Conservation (phyloP, 116 monocot genomes). For the Iris pallida region DNA sequence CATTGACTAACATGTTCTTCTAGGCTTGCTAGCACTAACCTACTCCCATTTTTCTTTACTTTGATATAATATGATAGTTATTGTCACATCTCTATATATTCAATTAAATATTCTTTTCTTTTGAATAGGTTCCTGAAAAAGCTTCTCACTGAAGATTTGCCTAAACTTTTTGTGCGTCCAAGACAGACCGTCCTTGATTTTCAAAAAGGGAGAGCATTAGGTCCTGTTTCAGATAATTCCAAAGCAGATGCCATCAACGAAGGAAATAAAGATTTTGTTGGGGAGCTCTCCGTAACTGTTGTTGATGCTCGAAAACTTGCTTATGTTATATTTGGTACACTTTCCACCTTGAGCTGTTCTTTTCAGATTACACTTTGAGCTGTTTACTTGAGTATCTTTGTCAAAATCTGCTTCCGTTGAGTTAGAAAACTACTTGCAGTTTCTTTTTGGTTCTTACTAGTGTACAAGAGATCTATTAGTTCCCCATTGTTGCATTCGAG, state of each 20-base stretch:
- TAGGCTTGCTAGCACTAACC: too few relatives aligned
- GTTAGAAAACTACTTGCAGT: too few relatives aligned
- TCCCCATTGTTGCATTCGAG: too few relatives aligned
- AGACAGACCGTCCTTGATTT: slow-evolving; percentile 85
- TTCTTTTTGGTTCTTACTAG: too few relatives aligned
- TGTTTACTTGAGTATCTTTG: slow-evolving; percentile 1
- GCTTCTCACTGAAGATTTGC: slow-evolving; percentile 79
- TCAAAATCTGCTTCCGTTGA: not conserved
- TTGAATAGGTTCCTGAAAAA: slow-evolving; percentile 63
- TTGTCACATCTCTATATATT: too few relatives aligned
- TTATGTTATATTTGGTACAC: slow-evolving; percentile 55
- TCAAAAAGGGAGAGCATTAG: slow-evolving; percentile 63
- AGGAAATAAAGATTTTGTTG: slow-evolving; percentile 68
- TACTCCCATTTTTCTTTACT: too few relatives aligned
- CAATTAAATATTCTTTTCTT: not conserved
- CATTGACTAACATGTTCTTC: too few relatives aligned
- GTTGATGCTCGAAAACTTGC: slow-evolving; percentile 77
- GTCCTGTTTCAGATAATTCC: slow-evolving; percentile 48
- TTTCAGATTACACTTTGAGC: too few relatives aligned
- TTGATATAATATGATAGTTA: too few relatives aligned
- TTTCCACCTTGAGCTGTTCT: not conserved
- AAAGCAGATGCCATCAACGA: slow-evolving; percentile 34
- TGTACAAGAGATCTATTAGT: too few relatives aligned
- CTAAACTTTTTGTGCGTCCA: slow-evolving; percentile 78
- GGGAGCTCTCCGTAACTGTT: slow-evolving; percentile 71